Base-by-base conservation (phyloP, 1,284 basidiomycete species). In the Blastosporella zonata region DNA sequence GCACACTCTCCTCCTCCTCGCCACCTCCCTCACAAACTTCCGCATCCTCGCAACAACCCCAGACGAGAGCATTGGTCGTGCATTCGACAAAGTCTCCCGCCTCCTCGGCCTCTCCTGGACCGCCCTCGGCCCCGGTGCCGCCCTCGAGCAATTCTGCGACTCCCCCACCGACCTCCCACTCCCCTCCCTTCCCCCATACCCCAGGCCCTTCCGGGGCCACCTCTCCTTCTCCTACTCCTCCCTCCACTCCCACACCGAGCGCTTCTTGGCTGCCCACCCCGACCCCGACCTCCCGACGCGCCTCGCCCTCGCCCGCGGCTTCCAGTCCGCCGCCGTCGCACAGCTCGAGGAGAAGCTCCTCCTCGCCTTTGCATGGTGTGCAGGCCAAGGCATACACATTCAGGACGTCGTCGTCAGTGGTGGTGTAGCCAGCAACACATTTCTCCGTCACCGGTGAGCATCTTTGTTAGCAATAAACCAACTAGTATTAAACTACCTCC, bases 1-100 rank as follows among this genome's bases (percentile, higher is more conserved):
- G 1, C 94, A 97, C 63, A 94, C 94, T 0, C 74, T 96, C 38
- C 76, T 97, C 18, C 75, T 97, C 0, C 81, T 95, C 8, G 89
- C 86, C 1, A 73, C 65, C 0, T 82, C 82, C 0, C 63, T 67
- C 17, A 73, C 70, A 2, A 66, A 72, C 0, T 96, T 91, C 65
- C 69, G 73, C 52, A 83, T 90, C 41, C 71, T 97, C 20, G 86
- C 88, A 0, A 85, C 84, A 4, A 90, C 89, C 0, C 63, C 72
- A 2, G 93, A 97, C 61, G 82, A 84, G 59, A 82, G 82, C 46
- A 80, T 96, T 10, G 94, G 90, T 3, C 77, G 82, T 47, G 74
- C 82, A 0, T 89, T 87, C 55, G 93, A 96, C 71, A 91, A 91
- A 61, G 82, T 87, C 6, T 82, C 90, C 0, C 76, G 83, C 28